phyloP scores from a whole-genome alignment of 2,329 filamentous ascomycete genomes.

The Fusarium sp. region DNA sequence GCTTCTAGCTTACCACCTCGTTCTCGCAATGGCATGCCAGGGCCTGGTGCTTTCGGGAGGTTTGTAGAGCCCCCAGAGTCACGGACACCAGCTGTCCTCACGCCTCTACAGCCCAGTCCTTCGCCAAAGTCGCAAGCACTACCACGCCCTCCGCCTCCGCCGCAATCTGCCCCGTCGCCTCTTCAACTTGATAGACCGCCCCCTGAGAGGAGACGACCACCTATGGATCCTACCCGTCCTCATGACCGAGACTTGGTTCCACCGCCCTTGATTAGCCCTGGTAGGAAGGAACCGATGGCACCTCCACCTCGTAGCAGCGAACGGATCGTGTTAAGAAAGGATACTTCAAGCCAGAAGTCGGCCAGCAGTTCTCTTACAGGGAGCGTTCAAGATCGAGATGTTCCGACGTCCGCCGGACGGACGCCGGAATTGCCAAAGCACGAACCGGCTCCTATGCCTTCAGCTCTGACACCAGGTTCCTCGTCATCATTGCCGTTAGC shows the following conservation, averaged over 20 bases:
- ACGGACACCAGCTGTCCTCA: slow-evolving; percentile 33
- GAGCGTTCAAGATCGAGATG: slow-evolving; percentile 55
- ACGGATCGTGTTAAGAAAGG: slow-evolving; percentile 64
- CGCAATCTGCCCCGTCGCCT: slow-evolving; percentile 45
- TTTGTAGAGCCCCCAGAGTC: slow-evolving; percentile 54
- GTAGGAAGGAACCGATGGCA: slow-evolving; percentile 60
- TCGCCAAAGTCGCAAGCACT: slow-evolving; percentile 46
- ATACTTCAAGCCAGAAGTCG: slow-evolving; percentile 53
- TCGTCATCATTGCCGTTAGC: slow-evolving; percentile 45
- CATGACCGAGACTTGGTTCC: slow-evolving; percentile 71
- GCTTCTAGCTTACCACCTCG: slow-evolving; percentile 65
- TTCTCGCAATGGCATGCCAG: slow-evolving; percentile 66
- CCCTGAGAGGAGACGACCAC: slow-evolving; percentile 76
- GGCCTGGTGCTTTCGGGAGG: slow-evolving; percentile 57
- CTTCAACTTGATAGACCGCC: slow-evolving; percentile 61
- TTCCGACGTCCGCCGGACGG: slow-evolving; percentile 39
- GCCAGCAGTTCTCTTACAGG: slow-evolving; percentile 48
- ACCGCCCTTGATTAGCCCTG: slow-evolving; percentile 70
- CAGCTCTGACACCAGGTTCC: slow-evolving; percentile 43
- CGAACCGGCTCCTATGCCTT: slow-evolving; percentile 35
- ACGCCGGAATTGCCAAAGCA: slow-evolving; percentile 39
- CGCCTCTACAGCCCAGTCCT: slow-evolving; percentile 45
- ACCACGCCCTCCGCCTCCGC: slow-evolving; percentile 44
- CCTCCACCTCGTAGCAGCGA: slow-evolving; percentile 69
- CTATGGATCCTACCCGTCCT: slow-evolving; percentile 74